phyloP scores from a whole-genome alignment of 2,329 filamentous ascomycete species.

The Aspergillus aculeatinus region DNA sequence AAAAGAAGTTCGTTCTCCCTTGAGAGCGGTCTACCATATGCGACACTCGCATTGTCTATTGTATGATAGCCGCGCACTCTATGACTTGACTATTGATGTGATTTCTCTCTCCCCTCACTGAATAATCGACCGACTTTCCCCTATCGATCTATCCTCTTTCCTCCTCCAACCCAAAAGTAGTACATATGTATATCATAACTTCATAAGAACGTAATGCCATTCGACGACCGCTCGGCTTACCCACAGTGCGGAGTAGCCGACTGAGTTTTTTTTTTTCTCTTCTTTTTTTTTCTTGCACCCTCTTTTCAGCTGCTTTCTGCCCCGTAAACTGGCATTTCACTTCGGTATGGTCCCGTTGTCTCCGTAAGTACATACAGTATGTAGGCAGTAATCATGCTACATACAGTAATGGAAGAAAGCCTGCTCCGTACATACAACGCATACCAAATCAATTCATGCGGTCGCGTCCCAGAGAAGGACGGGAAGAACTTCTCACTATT shows the following conservation, averaged over 20 bases:
- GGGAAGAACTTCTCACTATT: too few species aligned
- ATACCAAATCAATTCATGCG: conserved; percentile 17
- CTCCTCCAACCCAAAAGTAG: neutral
- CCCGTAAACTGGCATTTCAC: conserved; percentile 18
- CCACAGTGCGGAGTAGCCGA: conserved; percentile 23
- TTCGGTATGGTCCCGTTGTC: neutral
- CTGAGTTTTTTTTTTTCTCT: neutral
- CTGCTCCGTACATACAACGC: neutral
- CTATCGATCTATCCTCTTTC: neutral
- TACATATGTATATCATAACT: neutral
- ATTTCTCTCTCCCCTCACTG: neutral
- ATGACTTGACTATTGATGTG: neutral
- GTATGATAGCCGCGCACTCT: neutral
- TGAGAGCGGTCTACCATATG: neutral
- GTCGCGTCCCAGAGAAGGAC: conserved; percentile 29
- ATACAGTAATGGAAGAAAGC: neutral
- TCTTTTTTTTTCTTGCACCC: neutral
- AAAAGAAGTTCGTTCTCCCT: neutral
- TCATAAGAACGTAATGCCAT: conserved; percentile 17
- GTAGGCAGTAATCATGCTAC: conserved; percentile 3
- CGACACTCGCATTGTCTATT: neutral
- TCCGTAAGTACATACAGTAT: conserved; percentile 3
- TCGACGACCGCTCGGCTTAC: conserved; percentile 13
- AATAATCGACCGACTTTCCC: neutral
- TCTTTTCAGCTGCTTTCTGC: conserved; percentile 23